Percentiles rank a stretch among this genome's conserved stretches.
Conservation (phyloP, 163 green algal species). For the Trebouxiophyceae sp. region DNA sequence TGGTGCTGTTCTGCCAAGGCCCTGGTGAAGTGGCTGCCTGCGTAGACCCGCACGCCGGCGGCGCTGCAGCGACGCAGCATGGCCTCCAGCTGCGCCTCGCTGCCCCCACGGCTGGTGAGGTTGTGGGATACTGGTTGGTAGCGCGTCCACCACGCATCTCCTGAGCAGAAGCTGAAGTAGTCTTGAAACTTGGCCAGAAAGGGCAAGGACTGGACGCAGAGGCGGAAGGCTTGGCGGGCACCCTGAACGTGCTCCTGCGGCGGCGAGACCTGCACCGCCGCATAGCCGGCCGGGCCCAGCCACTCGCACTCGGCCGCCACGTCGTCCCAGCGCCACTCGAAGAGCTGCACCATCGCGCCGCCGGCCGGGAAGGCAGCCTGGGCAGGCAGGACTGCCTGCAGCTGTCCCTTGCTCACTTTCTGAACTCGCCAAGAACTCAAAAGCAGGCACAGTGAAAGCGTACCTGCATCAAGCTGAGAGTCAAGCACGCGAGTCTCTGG, state of each 20-base stretch:
- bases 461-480: too few species aligned
- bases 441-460: too few species aligned
- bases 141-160: constrained; percentile 5
- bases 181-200: background rate
- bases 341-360: constrained; percentile 1
- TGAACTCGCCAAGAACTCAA: too few species aligned
- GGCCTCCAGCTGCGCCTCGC: background rate
- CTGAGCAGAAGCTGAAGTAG: background rate
- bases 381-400: too few species aligned
- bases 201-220: too few species aligned
- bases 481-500: too few species aligned
- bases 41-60: constrained; percentile 1
- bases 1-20: too few species aligned
- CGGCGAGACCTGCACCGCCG: background rate
- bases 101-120: constrained; percentile 8
- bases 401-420: too few species aligned
- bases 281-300: background rate
- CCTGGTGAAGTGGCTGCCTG: too few species aligned
- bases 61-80: constrained; percentile 10
- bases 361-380: too few species aligned
- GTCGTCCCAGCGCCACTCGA: background rate
- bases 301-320: background rate
- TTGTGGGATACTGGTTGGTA: constrained; percentile 20
- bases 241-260: background rate
- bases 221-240: too few species aligned